Base-by-base conservation (phyloP, 225 moss, liverwort and hornwort genomes). In the Pleurozium schreberi region DNA sequence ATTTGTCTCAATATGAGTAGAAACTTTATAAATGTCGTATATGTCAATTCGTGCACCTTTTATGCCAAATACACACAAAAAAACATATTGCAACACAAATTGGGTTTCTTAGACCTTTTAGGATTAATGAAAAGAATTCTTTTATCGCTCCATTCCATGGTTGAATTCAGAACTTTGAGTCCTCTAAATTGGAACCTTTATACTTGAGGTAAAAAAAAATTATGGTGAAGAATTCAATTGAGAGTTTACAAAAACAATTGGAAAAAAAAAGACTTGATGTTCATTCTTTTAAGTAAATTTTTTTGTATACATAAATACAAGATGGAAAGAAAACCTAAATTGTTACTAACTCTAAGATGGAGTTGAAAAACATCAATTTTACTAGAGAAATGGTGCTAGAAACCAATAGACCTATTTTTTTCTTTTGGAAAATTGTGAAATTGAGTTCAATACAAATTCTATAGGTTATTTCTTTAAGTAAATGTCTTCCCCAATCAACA, bases 41-140 rank as follows among this genome's bases (percentile, higher is more conserved):
- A 17, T 45, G 6, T 73, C 49, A 19, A 75, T 49, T 19, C 5
- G 19, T 19, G 12, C 49, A 75, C 7, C 20, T 19, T 49, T 2
- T 75, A 31, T 75, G 1, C 50, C 4, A 33, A 49, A 49, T 49
- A 12, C 20, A 20, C 19, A 49, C 1, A 20, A 7, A 28, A 47
- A 7, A 31, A 47, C 1, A 8, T 33, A 18, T 0, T 75, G 1
- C 75, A 75, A 33, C 2, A 10, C 3, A 49, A 33, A 49, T 50
- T 50, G 0, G 5, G 5, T 0, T 75, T 31, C 1, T 49, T 1
- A 49, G 0, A 52, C 3, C 50, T 50, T 50, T 8, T 6, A 75
- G 7, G 20, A 8, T 12, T 75, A 75, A 5, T 50, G 8, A 76
- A 50, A 13, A 52, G 4, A 21, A 3, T 3, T 3, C 3, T 1